phyloP scores from a whole-genome alignment of 2,329 filamentous ascomycete species.

The Aspergillus sp. region DNA sequence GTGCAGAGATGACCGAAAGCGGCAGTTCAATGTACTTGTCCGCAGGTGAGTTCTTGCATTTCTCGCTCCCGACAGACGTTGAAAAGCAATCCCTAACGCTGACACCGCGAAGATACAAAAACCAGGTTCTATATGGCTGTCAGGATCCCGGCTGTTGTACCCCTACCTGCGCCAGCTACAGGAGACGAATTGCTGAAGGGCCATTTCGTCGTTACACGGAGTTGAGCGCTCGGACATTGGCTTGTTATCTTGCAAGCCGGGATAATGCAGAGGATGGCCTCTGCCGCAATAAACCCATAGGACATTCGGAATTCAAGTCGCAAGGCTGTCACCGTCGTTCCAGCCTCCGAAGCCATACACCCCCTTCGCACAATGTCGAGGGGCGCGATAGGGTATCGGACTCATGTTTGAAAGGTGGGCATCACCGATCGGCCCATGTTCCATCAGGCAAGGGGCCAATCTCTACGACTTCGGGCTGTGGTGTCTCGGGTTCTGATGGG shows the following conservation, averaged over 20 bases:
- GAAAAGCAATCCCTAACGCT: background rate
- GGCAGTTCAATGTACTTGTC: conserved; percentile 51
- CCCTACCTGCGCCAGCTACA: conserved; percentile 70
- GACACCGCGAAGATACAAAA: conserved; percentile 53
- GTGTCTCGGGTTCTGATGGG: conserved; percentile 1
- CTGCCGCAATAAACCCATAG: conserved; percentile 44
- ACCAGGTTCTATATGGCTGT: conserved; percentile 76
- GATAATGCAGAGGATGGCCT: conserved; percentile 64
- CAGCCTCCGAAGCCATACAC: conserved; percentile 23
- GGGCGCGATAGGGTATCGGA: background rate
- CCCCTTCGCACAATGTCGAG: conserved; percentile 5
- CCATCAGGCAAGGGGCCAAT: too few species aligned
- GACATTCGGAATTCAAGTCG: conserved; percentile 17
- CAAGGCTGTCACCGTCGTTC: conserved; percentile 19
- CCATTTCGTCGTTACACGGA: conserved; percentile 71
- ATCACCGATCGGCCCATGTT: too few species aligned
- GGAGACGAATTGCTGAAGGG: conserved; percentile 56
- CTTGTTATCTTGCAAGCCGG: conserved; percentile 69
- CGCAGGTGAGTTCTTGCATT: conserved; percentile 47
- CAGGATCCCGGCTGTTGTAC: conserved; percentile 59
- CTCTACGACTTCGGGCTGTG: too few species aligned
- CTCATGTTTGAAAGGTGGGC: background rate
- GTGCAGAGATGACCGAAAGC: conserved; percentile 31
- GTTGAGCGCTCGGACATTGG: conserved; percentile 71
- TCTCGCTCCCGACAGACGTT: background rate